Conservation (phyloP, 805 yeast genomes). For the Kregervanrija fluxuum region DNA sequence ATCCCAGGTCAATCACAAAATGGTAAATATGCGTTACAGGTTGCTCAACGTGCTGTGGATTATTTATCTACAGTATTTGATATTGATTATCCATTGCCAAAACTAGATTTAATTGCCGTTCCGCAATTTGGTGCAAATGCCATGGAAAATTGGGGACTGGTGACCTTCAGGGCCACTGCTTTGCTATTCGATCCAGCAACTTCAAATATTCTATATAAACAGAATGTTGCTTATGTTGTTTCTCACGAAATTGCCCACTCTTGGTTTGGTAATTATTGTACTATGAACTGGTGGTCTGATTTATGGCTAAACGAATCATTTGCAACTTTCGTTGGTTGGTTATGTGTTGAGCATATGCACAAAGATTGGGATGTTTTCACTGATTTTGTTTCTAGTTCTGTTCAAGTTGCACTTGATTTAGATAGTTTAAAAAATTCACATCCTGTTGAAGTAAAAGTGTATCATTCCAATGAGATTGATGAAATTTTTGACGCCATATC, state of each 20-base stretch:
- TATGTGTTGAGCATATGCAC: slow-evolving; percentile 58
- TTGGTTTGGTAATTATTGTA: slow-evolving; percentile 86
- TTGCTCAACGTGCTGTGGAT: slow-evolving; percentile 44
- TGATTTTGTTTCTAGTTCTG: slow-evolving; percentile 42
- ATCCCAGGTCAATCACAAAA: slow-evolving; percentile 39
- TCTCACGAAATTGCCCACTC: slow-evolving; percentile 87
- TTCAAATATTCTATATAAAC: slow-evolving; percentile 46
- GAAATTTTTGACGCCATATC: slow-evolving; percentile 80
- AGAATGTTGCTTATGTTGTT: slow-evolving; percentile 74
- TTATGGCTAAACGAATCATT: slow-evolving; percentile 87
- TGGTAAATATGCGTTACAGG: slow-evolving; percentile 41
- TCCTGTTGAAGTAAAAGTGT: slow-evolving; percentile 78
- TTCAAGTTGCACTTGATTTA: slow-evolving; percentile 44
- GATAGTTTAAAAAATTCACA: slow-evolving; percentile 62
- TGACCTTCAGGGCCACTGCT: slow-evolving; percentile 58
- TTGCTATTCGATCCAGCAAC: slow-evolving; percentile 40
- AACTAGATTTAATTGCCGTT: slow-evolving; percentile 71
- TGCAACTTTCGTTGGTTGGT: slow-evolving; percentile 80
- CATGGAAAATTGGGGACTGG: slow-evolving; percentile 88
- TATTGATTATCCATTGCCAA: slow-evolving; percentile 68
- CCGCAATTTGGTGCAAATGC: slow-evolving; percentile 80
- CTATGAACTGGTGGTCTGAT: slow-evolving; percentile 94
- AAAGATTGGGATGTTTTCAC: slow-evolving; percentile 80
- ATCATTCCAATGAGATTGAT: slow-evolving; percentile 69
- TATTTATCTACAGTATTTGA: slow-evolving; percentile 42